Evolutionary conservation across 106 monocot species (phyloP), one percentile per base, ranked within the genome.

Genomic region (Agapanthus africanus): DNA sequence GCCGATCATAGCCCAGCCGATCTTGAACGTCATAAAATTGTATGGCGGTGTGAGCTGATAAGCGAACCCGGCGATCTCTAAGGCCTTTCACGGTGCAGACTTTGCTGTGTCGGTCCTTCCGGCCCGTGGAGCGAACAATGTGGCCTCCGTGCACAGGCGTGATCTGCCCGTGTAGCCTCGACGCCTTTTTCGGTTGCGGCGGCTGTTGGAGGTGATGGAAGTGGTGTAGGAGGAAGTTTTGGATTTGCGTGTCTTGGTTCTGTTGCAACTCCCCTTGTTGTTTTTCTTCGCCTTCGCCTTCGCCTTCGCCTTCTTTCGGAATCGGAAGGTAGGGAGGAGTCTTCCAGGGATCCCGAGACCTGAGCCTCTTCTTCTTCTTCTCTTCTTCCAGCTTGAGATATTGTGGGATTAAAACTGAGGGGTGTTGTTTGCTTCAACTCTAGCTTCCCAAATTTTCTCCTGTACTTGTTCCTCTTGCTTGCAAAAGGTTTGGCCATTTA

Each of bases 21-120:
- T 89, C 89, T 65, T 89, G 89, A 46, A 89, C 85, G 60, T 89
- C 89, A 70, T 89, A 89, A 79, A 89, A 89, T 71, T 89, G 79
- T 62, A 89, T 89, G 62, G 89, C 89, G 5, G 89, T 89, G 80
- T 85, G 82, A 18, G 89, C 85, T 1, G 89, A 74, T 44, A 89
- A 82, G 16, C 89, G 81, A 6, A 85, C 85, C 1, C 89, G 76
- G 54, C 89, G 84, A 65, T 89, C 89, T 10, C 89, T 71, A 26
- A 77, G 78, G 25, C 89, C 89, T 52, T 89, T 89, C 21, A 85
- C 82, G 0, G 89, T 89, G 85, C 72, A 89, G 39, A 88, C 88
- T 76, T 89, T 89, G 75, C 85, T 89, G 81, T 89, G 89, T 27
- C 89, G 73, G 85, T 89, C 89, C 74, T 89, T 89, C 11, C 85